phyloP scores from a whole-genome alignment of 164 flowering plant species.

The Annona squamosa region DNA sequence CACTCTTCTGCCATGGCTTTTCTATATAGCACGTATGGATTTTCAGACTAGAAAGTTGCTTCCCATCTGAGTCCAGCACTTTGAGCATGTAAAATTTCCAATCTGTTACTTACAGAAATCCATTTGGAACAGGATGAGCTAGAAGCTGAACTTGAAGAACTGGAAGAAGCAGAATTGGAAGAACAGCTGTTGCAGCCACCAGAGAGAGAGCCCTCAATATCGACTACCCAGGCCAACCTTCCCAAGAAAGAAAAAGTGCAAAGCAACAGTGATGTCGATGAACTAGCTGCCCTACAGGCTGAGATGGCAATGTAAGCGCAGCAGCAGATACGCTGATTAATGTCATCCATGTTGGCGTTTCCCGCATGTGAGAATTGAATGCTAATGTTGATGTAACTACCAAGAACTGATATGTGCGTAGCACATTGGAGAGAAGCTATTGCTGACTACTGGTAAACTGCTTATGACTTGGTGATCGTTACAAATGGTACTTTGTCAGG shows the following conservation, averaged over 20 bases:
- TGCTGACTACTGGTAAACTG: too few species aligned
- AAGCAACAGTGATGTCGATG: conserved; percentile 6
- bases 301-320: conserved; percentile 9
- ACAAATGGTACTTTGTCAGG: too few species aligned
- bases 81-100: not conserved
- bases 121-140: conserved; percentile 11
- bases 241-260: conserved; percentile 1
- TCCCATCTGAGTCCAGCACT: not conserved
- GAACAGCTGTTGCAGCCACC: conserved; percentile 10
- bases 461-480: too few species aligned
- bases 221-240: not conserved
- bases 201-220: not conserved
- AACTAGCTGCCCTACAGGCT: conserved; percentile 6
- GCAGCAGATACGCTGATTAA: not conserved
- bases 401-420: not conserved
- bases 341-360: not conserved
- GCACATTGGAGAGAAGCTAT: not conserved
- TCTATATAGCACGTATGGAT: too few species aligned
- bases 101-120: not conserved
- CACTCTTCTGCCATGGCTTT: too few species aligned
- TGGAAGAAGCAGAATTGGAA: conserved; percentile 10
- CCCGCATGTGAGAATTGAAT: not conserved
- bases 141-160: conserved; percentile 13
- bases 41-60: too few species aligned
- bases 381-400: not conserved